These are phyloP conservation scores for Cyberlindnera nakhonratchasimensis DNA, from an alignment of 805 yeast genomes.

Conservation along the genomic window DNA sequence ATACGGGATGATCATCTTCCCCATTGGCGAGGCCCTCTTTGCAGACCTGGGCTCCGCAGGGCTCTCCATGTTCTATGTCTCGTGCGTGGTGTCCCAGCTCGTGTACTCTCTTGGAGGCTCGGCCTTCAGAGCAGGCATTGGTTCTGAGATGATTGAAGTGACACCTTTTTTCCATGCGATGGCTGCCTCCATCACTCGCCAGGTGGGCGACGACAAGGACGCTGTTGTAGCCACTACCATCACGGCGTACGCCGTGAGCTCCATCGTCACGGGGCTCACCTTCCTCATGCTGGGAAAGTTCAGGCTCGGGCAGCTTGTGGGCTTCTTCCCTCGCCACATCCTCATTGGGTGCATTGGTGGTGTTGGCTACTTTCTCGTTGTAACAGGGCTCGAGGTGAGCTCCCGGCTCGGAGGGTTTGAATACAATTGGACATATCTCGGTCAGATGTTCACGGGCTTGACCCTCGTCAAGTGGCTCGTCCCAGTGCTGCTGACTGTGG, in stretches of 20 bases:
- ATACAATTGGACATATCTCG: constrained; percentile 57
- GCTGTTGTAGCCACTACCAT: constrained; percentile 81
- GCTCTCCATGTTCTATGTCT: constrained; percentile 87
- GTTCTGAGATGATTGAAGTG: constrained; percentile 98
- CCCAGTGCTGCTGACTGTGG: constrained; percentile 61
- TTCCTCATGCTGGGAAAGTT: constrained; percentile 77
- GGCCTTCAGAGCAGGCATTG: constrained; percentile 85
- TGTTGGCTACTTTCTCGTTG: constrained; percentile 87
- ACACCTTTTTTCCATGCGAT: constrained; percentile 96
- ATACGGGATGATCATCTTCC: constrained; percentile 97
- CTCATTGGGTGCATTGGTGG: constrained; percentile 98
- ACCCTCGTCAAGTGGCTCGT: constrained; percentile 62
- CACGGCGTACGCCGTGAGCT: constrained; percentile 76
- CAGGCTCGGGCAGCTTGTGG: constrained; percentile 80
- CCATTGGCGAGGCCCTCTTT: constrained; percentile 77
- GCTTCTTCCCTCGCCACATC: constrained; percentile 94
- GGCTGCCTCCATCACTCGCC: constrained; percentile 68
- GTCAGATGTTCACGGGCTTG: constrained; percentile 40
- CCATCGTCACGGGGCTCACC: constrained; percentile 81
- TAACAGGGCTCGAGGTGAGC: constrained; percentile 91
- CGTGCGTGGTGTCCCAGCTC: constrained; percentile 85
- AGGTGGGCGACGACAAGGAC: constrained; percentile 48
- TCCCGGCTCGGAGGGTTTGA: constrained; percentile 71
- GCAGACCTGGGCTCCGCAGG: constrained; percentile 83
- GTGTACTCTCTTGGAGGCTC: constrained; percentile 90